Conservation (phyloP, 805 yeast genomes). For the Candida montana region DNA sequence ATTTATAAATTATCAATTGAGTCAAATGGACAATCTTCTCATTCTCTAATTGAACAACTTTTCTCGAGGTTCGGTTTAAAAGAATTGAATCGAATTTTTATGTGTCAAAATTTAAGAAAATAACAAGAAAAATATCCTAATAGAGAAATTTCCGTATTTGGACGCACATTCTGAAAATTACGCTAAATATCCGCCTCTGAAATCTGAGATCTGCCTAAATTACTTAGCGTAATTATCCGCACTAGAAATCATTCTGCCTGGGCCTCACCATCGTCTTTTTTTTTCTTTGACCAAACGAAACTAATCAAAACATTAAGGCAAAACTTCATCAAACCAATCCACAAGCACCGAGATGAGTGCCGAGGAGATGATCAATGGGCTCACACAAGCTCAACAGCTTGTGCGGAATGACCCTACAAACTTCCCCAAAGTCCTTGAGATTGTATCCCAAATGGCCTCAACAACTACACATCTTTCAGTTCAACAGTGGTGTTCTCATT, state of each 20-base stretch:
- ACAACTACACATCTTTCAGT: constrained; percentile 11
- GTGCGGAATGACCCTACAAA: constrained; percentile 11
- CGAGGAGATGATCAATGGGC: constrained; percentile 8
- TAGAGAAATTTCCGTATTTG: background rate
- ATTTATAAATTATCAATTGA: no score
- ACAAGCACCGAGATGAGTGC: no score
- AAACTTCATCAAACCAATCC: no score
- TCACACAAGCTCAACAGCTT: constrained; percentile 16
- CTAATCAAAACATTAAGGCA: no score
- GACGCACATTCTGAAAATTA: background rate
- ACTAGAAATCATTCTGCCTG: background rate
- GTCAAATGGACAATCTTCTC: no score
- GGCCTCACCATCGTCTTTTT: background rate
- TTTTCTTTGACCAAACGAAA: background rate
- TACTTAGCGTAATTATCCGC: constrained; percentile 2
- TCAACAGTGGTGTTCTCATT: constrained; percentile 24
- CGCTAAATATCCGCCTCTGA: no score
- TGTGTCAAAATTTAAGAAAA: constrained; percentile 4
- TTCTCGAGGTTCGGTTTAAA: background rate
- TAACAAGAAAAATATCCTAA: background rate
- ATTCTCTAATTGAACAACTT: no score
- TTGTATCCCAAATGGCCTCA: constrained; percentile 14
- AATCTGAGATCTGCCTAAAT: no score
- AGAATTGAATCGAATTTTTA: constrained; percentile 1
- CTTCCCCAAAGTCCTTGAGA: constrained; percentile 14